Base-by-base conservation (phyloP, 192 early-diverging fungal genomes). In the Geosiphon pyriformis region DNA sequence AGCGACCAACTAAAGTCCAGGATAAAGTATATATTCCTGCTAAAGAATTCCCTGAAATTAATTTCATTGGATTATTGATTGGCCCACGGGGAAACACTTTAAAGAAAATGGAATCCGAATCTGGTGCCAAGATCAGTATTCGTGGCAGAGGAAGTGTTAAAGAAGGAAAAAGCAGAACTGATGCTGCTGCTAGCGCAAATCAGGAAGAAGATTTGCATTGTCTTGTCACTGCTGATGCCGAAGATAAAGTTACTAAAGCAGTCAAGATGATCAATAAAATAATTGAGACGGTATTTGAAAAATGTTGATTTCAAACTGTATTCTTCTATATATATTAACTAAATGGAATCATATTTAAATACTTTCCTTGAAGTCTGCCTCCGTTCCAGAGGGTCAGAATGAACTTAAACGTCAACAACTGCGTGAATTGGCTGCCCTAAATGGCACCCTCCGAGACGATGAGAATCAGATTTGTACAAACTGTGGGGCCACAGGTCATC, bases 51-150 rank as follows among this genome's bases (percentile, higher is more conserved):
- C 96, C 96, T 3, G 93, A 96, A 27, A 92, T 98, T 32, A 97
- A 97, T 73, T 98, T 98, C 76, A 97, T 98, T 73, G 96, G 96
- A 31, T 82, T 94, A 33, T 79, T 98, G 61, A 93, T 97, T 69
- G 95, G 94, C 17, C 96, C 96, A 23, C 94, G 96, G 57, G 96
- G 96, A 59, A 92, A 95, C 56, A 97, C 96, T 4, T 76, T 98
- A 32, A 97, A 97, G 69, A 92, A 93, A 69, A 94, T 98, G 82
- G 94, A 97, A 71, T 68, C 88, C 1, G 94, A 95, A 15, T 93
- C 93, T 11, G 94, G 95, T 0, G 88, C 90, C 42, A 97, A 97
- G 70, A 95, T 98, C 65, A 92, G 90, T 71, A 98, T 98, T 73
- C 90, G 96, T 56, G 96, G 96, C 35, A 83, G 86, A 46, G 96